A percentile compares a stretch with the other conserved stretches of the same genome.
Evolutionary conservation across 2,329 filamentous ascomycete species (phyloP).

Genomic region (Xylaria polymorpha): DNA sequence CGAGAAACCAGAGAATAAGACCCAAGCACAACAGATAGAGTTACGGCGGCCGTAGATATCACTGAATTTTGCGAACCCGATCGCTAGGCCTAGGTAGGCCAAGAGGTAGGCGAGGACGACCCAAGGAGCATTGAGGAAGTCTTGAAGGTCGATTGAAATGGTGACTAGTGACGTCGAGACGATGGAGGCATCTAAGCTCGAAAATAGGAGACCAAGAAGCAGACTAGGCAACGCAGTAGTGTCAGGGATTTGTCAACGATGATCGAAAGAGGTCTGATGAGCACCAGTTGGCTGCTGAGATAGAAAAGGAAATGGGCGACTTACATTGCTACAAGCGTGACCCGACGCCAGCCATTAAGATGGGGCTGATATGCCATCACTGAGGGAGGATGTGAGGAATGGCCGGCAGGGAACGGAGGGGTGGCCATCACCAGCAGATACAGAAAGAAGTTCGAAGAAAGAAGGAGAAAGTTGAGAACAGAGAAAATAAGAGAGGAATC

Average conservation of each 20-base stretch:
- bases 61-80: slow-evolving; percentile 68
- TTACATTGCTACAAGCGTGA: slow-evolving; percentile 54
- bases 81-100: slow-evolving; percentile 69
- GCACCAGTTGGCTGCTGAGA: slow-evolving; percentile 7
- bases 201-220: slow-evolving; percentile 65
- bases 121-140: slow-evolving; percentile 66
- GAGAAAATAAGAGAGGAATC: background rate
- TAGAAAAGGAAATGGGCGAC: slow-evolving; percentile 21
- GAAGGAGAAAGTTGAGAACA: background rate
- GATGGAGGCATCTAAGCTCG: slow-evolving; percentile 68
- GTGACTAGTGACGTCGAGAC: slow-evolving; percentile 68
- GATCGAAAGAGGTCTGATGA: background rate
- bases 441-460: background rate
- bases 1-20: slow-evolving; percentile 66
- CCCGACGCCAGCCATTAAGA: slow-evolving; percentile 46
- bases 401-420: background rate
- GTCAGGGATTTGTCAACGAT: slow-evolving; percentile 30
- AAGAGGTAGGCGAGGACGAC: slow-evolving; percentile 67
- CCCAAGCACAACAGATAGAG: slow-evolving; percentile 63
- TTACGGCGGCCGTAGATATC: slow-evolving; percentile 68
- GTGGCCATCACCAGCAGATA: background rate
- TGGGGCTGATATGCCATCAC: slow-evolving; percentile 41
- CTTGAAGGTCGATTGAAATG: slow-evolving; percentile 63
- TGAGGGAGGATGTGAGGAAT: background rate
- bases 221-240: slow-evolving; percentile 51